Conservation (phyloP, 1,284 basidiomycete species). For the Flammula alnicola region DNA sequence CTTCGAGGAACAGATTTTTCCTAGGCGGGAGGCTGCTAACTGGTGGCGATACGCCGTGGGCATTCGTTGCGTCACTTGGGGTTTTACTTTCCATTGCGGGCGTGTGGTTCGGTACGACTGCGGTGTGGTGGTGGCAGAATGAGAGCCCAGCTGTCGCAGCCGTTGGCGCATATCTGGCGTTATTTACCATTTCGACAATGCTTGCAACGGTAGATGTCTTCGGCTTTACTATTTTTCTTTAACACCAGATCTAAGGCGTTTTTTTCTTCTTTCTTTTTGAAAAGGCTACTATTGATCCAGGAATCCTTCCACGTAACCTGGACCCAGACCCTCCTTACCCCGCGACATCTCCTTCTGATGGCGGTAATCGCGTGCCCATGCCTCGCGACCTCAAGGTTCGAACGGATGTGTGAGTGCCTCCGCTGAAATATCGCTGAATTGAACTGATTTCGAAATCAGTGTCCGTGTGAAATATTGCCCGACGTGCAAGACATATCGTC, state of each 20-base stretch:
- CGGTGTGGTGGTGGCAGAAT: slow-evolving; percentile 86
- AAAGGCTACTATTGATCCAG: slow-evolving; percentile 84
- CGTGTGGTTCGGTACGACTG: slow-evolving; percentile 84
- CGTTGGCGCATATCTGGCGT: slow-evolving; percentile 78
- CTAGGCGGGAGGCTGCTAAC: slow-evolving; percentile 73
- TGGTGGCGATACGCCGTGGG: slow-evolving; percentile 84
- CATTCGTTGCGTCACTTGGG: slow-evolving; percentile 69
- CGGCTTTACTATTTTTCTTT: slow-evolving; percentile 6
- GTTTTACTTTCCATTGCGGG: slow-evolving; percentile 72
- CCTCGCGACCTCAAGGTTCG: slow-evolving; percentile 84
- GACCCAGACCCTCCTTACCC: slow-evolving; percentile 85
- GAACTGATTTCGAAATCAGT: slow-evolving; percentile 43
- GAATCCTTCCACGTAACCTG: slow-evolving; percentile 84
- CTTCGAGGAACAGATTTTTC: slow-evolving; percentile 79
- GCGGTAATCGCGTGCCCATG: slow-evolving; percentile 65
- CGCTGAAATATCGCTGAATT: slow-evolving; percentile 13
- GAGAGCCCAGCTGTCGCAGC: slow-evolving; percentile 73
- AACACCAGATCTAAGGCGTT: not conserved
- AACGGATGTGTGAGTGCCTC: slow-evolving; percentile 68
- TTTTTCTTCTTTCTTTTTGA: slow-evolving; percentile 17
- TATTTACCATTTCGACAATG: slow-evolving; percentile 80
- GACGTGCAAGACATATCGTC: slow-evolving; percentile 88
- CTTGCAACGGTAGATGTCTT: slow-evolving; percentile 61
- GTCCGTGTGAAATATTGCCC: slow-evolving; percentile 90
- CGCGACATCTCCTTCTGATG: slow-evolving; percentile 61